phyloP scores from a whole-genome alignment of 768 basidiomycete genomes.

The Cystobasidium onofrii region DNA sequence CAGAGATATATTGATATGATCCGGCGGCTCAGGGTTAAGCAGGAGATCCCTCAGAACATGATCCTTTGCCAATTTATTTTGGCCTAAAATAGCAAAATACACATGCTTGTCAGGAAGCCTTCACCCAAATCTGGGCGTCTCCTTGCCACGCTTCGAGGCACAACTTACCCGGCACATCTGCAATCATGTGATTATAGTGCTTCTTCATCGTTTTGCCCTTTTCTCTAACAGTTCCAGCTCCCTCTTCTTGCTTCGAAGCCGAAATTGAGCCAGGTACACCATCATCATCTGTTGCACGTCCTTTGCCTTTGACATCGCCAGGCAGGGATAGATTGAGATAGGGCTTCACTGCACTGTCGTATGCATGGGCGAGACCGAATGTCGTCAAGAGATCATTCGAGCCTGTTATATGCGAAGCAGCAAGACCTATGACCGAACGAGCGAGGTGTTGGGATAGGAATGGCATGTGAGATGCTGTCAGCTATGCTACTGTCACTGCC shows the following conservation, averaged over 20 bases:
- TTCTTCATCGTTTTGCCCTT: constrained; percentile 38
- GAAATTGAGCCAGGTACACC: not conserved
- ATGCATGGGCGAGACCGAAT: constrained; percentile 32
- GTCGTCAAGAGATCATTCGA: constrained; percentile 36
- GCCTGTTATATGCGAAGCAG: constrained; percentile 29
- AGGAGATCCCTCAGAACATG: constrained; percentile 34
- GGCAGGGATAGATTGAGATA: constrained; percentile 23
- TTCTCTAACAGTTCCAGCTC: constrained; percentile 6
- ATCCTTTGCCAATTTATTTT: constrained; percentile 33
- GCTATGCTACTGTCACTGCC: not conserved
- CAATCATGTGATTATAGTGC: constrained; percentile 36
- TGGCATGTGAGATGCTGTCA: not conserved
- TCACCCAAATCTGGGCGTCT: too few relatives aligned
- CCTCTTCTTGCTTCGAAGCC: not conserved
- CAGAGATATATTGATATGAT: constrained; percentile 23
- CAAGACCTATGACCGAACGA: constrained; percentile 2
- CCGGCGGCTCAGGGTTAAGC: constrained; percentile 39
- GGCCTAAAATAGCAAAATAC: constrained; percentile 27
- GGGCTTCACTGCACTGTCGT: constrained; percentile 39
- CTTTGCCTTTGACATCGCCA: constrained; percentile 31
- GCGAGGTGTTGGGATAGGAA: not conserved
- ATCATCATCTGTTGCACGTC: constrained; percentile 11
- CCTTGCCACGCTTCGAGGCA: too few relatives aligned
- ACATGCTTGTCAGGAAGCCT: not conserved
- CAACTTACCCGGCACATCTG: constrained; percentile 39